Evolutionary conservation across 345 rosid species (phyloP), one percentile per base, ranked within the genome.

Genomic region (Isatis tinctoria): DNA sequence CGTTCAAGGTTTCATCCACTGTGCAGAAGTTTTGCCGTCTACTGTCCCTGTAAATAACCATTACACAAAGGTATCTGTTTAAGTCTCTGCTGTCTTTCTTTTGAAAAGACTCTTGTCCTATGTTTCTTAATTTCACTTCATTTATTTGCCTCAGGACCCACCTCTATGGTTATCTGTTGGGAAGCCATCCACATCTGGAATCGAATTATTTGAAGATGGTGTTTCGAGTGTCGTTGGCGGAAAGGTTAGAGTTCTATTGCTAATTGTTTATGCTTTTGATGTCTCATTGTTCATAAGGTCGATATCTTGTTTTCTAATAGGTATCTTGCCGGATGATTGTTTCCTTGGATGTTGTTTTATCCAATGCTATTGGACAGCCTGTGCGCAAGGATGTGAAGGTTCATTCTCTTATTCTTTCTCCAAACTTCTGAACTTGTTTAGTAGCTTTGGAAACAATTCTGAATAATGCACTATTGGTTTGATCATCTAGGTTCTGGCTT

Each of bases 161-260:
- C 98, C 98, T 65, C 61, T 86, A 47, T 82, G 72, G 10, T 78
- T 92, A 78, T 79, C 86, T 37, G 78, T 92, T 69, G 87, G 79
- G 74, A 83, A 82, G 67, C 84, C 87, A 12, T 83, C 88, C 17
- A 77, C 85, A 39, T 79, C 85, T 54, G 94, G 85, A 64, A 81
- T 87, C 68, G 89, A 89, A 77, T 87, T 80, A 80, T 94, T 78
- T 41, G 76, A 70, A 33, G 91, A 86, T 74, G 91, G 96, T 26
- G 81, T 85, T 70, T 90, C 92, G 97, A 87, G 75, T 79, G 87
- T 92, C 18, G 78, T 92, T 52, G 91, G 94, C 36, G 94, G 94
- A 74, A 86, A 89, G 97, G 97, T 91, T 40, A 76, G 84, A 78
- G 33, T 73, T 76, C 51, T 45, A 12, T 20, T 22, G 43, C 35